Evolutionary conservation across 2,329 filamentous ascomycete genomes (phyloP).

Genomic region (Stagonosporopsis tanaceti): DNA sequence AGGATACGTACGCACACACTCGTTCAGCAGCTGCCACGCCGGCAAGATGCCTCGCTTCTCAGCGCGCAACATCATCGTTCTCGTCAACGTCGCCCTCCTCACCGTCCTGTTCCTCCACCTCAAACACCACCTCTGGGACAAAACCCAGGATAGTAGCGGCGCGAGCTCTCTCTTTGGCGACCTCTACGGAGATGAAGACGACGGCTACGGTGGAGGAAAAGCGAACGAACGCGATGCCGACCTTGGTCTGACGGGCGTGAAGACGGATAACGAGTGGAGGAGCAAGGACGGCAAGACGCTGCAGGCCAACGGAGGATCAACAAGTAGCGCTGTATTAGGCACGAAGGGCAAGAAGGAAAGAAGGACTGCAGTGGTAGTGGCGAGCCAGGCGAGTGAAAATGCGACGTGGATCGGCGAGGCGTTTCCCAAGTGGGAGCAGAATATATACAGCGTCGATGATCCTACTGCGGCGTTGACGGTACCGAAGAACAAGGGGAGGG

Average conservation of each 20-base stretch:
- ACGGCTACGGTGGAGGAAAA: constrained; percentile 11
- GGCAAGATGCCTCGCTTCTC: constrained; percentile 42
- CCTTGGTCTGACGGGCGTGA: constrained; percentile 8
- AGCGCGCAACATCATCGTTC: constrained; percentile 36
- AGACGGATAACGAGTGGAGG: constrained; percentile 5
- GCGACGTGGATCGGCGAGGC: constrained; percentile 52
- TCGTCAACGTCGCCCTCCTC: constrained; percentile 34
- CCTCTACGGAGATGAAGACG: constrained; percentile 5
- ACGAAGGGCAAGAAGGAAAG: constrained; percentile 16
- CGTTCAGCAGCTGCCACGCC: constrained; percentile 11
- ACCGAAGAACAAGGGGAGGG: constrained; percentile 58
- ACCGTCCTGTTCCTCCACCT: constrained; percentile 41
- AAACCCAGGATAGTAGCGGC: constrained; percentile 4
- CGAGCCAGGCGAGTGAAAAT: constrained; percentile 49
- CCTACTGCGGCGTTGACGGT: constrained; percentile 49
- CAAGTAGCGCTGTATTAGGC: neutral
- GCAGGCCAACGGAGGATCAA: constrained; percentile 20
- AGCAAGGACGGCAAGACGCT: constrained; percentile 22
- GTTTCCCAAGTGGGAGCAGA: constrained; percentile 51
- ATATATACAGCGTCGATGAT: constrained; percentile 56
- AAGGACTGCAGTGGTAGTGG: constrained; percentile 48
- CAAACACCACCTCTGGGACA: constrained; percentile 39
- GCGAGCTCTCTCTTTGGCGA: constrained; percentile 3
- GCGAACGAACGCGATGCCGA: constrained; percentile 3
- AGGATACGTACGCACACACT: neutral